Evolutionary conservation across 1,284 basidiomycete species (phyloP).

Genomic region (Moesziomyces globuligerus): DNA sequence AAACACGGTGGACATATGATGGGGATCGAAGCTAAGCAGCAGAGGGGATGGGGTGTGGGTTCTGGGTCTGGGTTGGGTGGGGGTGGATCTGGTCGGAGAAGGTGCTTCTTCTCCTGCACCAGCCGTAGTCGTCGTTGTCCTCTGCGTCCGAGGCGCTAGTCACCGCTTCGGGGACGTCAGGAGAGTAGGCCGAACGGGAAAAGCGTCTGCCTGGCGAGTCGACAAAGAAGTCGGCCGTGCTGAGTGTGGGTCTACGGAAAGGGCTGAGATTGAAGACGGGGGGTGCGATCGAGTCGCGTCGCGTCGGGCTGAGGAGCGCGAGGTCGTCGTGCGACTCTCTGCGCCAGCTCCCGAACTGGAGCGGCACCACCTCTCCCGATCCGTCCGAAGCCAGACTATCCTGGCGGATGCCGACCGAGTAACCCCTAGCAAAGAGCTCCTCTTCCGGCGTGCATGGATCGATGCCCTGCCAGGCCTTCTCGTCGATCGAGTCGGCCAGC

Average conservation of each 20-base stretch:
- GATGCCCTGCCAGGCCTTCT: slow-evolving; percentile 12
- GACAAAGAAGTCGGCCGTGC: too few species aligned
- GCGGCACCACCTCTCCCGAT: slow-evolving; percentile 17
- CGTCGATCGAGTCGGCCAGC: slow-evolving; percentile 4
- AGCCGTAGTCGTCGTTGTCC: slow-evolving; percentile 7
- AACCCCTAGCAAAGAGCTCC: not conserved
- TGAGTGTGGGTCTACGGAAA: slow-evolving; percentile 1
- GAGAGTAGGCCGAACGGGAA: not conserved
- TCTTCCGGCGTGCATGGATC: slow-evolving; percentile 14
- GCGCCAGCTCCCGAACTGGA: slow-evolving; percentile 13
- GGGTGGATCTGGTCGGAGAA: slow-evolving; percentile 2
- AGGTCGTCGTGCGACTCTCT: slow-evolving; percentile 33
- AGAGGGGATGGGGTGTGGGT: not conserved
- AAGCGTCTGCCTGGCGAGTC: not conserved
- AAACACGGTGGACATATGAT: not conserved
- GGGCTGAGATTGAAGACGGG: slow-evolving; percentile 24
- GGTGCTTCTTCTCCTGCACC: slow-evolving; percentile 31
- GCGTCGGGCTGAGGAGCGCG: slow-evolving; percentile 7
- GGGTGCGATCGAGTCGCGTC: not conserved
- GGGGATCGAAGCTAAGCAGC: not conserved
- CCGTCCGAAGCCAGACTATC: slow-evolving; percentile 21
- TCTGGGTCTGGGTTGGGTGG: not conserved
- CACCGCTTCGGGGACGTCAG: slow-evolving; percentile 27
- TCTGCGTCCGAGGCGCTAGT: slow-evolving; percentile 8
- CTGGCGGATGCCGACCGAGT: slow-evolving; percentile 3